phyloP scores from a whole-genome alignment of 129 eudicot genomes.

The Sambucus nigra region DNA sequence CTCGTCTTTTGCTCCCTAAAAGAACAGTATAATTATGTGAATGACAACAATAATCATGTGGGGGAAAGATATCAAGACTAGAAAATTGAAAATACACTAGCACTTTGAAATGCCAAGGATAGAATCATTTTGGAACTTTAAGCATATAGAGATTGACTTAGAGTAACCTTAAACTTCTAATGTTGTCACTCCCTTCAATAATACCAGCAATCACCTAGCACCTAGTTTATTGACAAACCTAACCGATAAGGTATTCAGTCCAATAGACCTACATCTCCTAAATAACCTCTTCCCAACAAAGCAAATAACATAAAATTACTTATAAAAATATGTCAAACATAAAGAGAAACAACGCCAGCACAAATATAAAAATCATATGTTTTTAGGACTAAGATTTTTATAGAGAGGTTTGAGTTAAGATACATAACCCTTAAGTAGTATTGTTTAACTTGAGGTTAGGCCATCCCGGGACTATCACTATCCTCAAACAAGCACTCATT shows the following conservation, averaged over 20 bases:
- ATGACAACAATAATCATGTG: neutral
- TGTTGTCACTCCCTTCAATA: neutral
- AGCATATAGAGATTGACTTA: neutral
- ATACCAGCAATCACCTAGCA: neutral
- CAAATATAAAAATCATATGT: no score
- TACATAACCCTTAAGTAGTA: no score
- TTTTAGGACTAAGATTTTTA: no score
- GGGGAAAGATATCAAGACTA: neutral
- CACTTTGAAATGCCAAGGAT: neutral
- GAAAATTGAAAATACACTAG: neutral
- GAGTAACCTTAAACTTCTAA: neutral
- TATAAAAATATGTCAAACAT: no score
- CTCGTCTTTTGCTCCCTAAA: conserved; percentile 93
- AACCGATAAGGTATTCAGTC: neutral
- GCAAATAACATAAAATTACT: no score
- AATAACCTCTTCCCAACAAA: neutral
- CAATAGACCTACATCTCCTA: neutral
- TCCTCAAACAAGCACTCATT: neutral
- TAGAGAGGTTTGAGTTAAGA: no score
- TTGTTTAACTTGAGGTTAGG: neutral
- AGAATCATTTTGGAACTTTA: neutral
- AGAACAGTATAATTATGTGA: conserved; percentile 8
- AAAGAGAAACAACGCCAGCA: no score
- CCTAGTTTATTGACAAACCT: neutral
- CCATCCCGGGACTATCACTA: neutral